These are phyloP conservation scores for Jackrogersella minutella DNA, from an alignment of 495 filamentous ascomycete species.

Conservation along the genomic window DNA sequence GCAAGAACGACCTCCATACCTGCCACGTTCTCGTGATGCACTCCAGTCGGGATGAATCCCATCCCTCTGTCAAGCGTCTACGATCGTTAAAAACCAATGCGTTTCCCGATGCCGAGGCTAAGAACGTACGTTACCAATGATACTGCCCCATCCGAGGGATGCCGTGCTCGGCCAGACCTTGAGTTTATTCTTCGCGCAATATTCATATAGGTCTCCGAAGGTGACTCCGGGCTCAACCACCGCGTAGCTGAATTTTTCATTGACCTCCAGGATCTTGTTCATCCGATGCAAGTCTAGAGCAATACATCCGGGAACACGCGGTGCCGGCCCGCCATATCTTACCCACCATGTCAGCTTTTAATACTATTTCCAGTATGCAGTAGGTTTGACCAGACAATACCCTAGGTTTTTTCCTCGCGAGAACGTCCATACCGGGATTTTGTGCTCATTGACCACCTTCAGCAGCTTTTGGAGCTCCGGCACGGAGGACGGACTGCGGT, in stretches of 20 bases:
- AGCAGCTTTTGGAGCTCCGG: conserved; percentile 50
- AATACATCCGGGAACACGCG: conserved; percentile 60
- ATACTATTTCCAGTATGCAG: neutral
- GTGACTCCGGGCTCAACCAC: conserved; percentile 66
- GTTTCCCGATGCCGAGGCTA: neutral
- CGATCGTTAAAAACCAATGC: neutral
- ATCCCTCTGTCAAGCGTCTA: conserved; percentile 53
- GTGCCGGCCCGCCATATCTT: conserved; percentile 67
- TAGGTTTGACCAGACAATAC: conserved; percentile 18
- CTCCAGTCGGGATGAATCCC: conserved; percentile 57
- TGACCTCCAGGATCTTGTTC: conserved; percentile 64
- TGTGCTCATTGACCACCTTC: conserved; percentile 49
- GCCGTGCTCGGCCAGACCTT: conserved; percentile 64
- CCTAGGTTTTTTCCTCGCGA: conserved; percentile 62
- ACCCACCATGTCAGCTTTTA: conserved; percentile 15
- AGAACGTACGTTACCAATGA: conserved; percentile 60
- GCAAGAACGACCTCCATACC: conserved; percentile 62
- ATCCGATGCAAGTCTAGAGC: conserved; percentile 64
- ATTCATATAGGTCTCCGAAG: conserved; percentile 61
- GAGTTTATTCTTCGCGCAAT: conserved; percentile 57
- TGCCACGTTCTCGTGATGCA: conserved; percentile 57
- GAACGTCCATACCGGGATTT: conserved; percentile 56
- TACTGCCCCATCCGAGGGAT: conserved; percentile 65
- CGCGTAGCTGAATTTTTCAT: conserved; percentile 60
- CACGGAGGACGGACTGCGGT: conserved; percentile 43